phyloP scores from a whole-genome alignment of 129 eudicot species.

The Lactuca sativa region DNA sequence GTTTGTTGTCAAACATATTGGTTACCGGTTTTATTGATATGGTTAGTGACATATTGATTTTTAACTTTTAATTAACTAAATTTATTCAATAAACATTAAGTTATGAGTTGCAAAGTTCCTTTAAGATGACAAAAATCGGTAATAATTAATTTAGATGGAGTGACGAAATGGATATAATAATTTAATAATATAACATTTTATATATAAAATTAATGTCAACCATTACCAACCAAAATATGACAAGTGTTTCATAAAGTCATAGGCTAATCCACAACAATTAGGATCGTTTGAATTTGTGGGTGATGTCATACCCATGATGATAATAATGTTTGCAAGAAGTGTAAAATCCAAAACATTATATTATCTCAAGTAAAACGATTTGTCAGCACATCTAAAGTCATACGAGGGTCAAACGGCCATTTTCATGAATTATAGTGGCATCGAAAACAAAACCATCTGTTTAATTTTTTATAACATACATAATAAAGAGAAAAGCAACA shows the following conservation, averaged over 20 bases:
- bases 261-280: slow-evolving; percentile 13
- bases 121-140: background rate
- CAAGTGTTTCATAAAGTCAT: slow-evolving; percentile 16
- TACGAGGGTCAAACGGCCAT: too few relatives aligned
- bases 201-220: slow-evolving; percentile 21
- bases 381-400: too few relatives aligned
- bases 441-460: too few relatives aligned
- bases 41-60: too few relatives aligned
- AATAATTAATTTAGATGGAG: background rate
- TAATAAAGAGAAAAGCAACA: too few relatives aligned
- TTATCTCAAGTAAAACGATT: too few relatives aligned
- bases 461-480: too few relatives aligned
- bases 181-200: background rate
- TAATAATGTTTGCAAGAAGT: too few relatives aligned
- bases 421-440: too few relatives aligned
- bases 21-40: too few relatives aligned
- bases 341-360: too few relatives aligned
- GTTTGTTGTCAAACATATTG: too few relatives aligned
- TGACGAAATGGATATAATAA: slow-evolving; percentile 15
- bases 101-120: background rate
- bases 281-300: background rate
- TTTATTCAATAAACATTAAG: background rate
- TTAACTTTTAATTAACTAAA: background rate
- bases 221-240: slow-evolving; percentile 27
- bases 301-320: background rate